Conservation (phyloP, 192 early-diverging fungal genomes). For the Backusella liffmaniae region DNA sequence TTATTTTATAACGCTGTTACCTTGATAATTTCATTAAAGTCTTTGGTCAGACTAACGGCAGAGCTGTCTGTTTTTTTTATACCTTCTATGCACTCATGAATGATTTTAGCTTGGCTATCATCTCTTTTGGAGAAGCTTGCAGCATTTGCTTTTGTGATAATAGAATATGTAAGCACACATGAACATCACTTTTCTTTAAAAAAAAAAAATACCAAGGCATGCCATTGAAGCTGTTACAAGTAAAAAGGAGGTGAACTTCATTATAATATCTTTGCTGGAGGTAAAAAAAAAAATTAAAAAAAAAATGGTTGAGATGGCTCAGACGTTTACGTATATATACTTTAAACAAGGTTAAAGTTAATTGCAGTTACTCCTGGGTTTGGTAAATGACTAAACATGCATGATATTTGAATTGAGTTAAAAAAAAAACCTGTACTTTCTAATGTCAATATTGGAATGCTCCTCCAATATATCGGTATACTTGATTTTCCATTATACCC, state of each 20-base stretch:
- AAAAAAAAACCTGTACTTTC: too few species aligned
- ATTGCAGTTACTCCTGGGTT: not conserved
- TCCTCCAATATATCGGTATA: too few species aligned
- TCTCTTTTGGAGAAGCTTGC: not conserved
- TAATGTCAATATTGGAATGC: too few species aligned
- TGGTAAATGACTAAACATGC: not conserved
- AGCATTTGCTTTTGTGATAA: not conserved
- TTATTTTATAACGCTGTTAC: not conserved
- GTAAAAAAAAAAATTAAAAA: not conserved
- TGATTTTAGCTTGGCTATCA: not conserved
- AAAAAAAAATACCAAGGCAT: not conserved
- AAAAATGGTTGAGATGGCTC: not conserved
- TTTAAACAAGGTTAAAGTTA: not conserved
- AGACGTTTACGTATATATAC: not conserved
- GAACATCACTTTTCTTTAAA: not conserved
- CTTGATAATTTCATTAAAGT: not conserved
- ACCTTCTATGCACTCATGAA: not conserved
- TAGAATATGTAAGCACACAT: not conserved
- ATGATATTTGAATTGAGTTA: not conserved
- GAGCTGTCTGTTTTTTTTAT: not conserved
- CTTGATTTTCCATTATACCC: too few species aligned
- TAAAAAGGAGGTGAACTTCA: not conserved
- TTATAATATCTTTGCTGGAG: not conserved
- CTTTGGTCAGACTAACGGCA: not conserved
- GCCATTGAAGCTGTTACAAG: not conserved